Base-by-base conservation (phyloP, 129 eudicot genomes). In the Silybum marianum region DNA sequence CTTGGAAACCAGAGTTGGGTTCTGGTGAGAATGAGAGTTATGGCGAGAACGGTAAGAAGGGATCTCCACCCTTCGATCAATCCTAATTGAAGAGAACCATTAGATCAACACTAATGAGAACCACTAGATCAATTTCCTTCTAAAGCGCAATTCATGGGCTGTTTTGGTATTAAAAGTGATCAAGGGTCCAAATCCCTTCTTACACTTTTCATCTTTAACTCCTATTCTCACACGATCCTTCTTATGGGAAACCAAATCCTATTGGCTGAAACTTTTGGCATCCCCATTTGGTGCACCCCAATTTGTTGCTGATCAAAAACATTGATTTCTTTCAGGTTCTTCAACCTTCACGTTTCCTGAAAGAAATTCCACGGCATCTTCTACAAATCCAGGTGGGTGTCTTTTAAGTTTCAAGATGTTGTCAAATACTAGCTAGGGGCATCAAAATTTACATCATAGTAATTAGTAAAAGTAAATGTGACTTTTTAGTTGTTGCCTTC, bases 281-380 rank as follows among this genome's bases (percentile, higher is more conserved):
- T 48, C 63, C 22, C 63, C 63, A 16, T 51, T 51, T 51, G 63
- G 22, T 16, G 63, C 21, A 2, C 8, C 63, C 63, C 63, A 51
- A 18, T 22, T 58, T n/a, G 66, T 58, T 58, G 66, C 24, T 58
- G 66, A 58, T 58, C 6, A 81, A 80, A 25, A n/a, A 6, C 68
- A 51, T 77, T 67, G 38, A 66, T 84, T 85, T 28, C 46, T 72
- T 85, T 72, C 88, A 95, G 99, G 87, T 95, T 82, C 93, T 91
- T 88, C 99, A 92, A 81, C 98, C 99, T 81, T 95, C 99, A 39
- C 90, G 98, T 23, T 95, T 95, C 80, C 80, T 95, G n/a, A 86
- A 82, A 84, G 99, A 95, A 89, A 92, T 95, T 79, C 99, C 99
- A 34, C 83, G 71, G 75, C 90, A 92, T 84, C 95, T 95, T 72